Evolutionary conservation across 1,284 basidiomycete genomes (phyloP).

Genomic region (Pisolithus thermaeus): DNA sequence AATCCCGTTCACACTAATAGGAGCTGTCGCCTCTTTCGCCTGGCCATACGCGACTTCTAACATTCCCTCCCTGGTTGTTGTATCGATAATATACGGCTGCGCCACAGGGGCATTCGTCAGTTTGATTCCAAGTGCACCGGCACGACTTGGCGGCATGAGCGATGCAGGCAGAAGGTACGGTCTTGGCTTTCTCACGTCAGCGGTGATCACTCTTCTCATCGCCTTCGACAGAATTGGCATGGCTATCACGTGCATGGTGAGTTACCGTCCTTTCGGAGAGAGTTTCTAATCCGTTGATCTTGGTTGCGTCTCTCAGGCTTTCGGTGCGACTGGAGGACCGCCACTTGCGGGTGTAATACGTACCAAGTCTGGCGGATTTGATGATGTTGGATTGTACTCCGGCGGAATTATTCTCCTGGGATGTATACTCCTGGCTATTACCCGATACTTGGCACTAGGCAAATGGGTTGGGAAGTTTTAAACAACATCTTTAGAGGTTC

Average conservation of each 20-base stretch:
- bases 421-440: constrained; percentile 9
- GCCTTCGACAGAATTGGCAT: constrained; percentile 2
- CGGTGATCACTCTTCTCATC: background rate
- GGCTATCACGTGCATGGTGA: constrained; percentile 4
- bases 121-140: constrained; percentile 31
- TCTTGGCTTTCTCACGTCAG: constrained; percentile 33
- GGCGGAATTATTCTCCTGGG: constrained; percentile 16
- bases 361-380: constrained; percentile 26
- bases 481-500: background rate
- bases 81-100: constrained; percentile 38
- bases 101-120: constrained; percentile 33
- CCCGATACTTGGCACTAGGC: constrained; percentile 12
- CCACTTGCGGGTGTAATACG: constrained; percentile 41
- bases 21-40: constrained; percentile 33
- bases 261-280: background rate
- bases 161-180: constrained; percentile 34
- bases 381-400: constrained; percentile 36
- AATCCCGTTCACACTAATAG: constrained; percentile 32
- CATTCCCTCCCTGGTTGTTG: constrained; percentile 24
- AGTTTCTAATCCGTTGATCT: background rate
- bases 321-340: constrained; percentile 38
- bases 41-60: constrained; percentile 36
- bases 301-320: constrained; percentile 11
- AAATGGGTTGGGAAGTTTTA: constrained; percentile 13
- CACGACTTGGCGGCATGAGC: constrained; percentile 32